Conservation (phyloP, 345 rosid genomes). For the Viola odorata region DNA sequence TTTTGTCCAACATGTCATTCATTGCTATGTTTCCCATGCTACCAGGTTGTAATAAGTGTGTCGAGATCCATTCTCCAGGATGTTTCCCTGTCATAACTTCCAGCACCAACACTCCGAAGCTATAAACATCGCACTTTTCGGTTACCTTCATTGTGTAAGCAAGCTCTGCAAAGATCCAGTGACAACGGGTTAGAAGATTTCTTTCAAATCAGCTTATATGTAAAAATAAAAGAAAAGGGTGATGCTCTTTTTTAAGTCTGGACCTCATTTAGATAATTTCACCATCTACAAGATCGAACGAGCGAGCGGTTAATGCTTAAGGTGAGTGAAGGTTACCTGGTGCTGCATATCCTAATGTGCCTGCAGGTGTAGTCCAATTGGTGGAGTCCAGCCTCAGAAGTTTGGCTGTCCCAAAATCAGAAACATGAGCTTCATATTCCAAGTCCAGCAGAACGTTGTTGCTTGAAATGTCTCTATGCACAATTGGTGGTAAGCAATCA, state of each 20-base stretch:
- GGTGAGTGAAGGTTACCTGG: conserved; percentile 6
- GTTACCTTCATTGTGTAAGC: conserved; percentile 10
- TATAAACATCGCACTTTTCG: conserved; percentile 13
- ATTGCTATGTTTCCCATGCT: neutral
- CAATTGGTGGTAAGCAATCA: conserved; percentile 3
- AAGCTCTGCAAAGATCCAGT: neutral
- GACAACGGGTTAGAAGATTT: no score
- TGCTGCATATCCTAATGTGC: conserved; percentile 14
- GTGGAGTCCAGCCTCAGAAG: conserved; percentile 5
- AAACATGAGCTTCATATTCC: conserved; percentile 8
- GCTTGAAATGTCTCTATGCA: neutral
- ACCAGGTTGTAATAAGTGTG: neutral
- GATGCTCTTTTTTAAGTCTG: no score
- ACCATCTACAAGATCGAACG: neutral
- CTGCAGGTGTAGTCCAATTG: conserved; percentile 3
- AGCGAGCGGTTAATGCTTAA: neutral
- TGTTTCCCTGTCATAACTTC: conserved; percentile 14
- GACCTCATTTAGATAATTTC: no score
- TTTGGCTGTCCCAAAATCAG: conserved; percentile 14
- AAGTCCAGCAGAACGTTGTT: conserved; percentile 6
- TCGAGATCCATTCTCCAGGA: conserved; percentile 1
- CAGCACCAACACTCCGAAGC: conserved; percentile 7
- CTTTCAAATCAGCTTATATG: no score
- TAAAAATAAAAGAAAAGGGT: no score
- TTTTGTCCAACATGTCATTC: conserved; percentile 7